Evolutionary conservation across 1,139 yeast genomes (phyloP), one percentile per base, ranked within the genome.

Genomic region (Geotrichum klebahnii): DNA sequence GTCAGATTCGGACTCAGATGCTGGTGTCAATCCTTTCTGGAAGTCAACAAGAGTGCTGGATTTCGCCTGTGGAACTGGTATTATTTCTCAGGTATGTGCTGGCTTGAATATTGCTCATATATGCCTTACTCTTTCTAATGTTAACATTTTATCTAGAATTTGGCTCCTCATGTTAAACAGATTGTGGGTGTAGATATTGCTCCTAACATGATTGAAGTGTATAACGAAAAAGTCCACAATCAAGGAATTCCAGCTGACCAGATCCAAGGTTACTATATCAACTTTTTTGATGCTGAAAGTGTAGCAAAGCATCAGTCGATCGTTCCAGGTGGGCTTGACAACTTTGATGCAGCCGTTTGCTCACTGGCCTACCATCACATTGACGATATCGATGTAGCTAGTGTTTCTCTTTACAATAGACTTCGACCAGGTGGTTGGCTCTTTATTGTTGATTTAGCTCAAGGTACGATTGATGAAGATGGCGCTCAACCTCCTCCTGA

Each of bases 11-110:
- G n/a, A n/a, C n/a, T n/a, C n/a, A 24, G 45, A 46, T 33, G 28
- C 23, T 5, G 36, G 39, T 8, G 28, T 40, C 5, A 36, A 44
- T 20, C 38, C 52, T 12, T 46, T 51, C 12, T 59, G 62, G 61
- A 47, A 55, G 40, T 33, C 49, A 2, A 55, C 66, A n/a, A 50
- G 44, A 16, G 60, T 63, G 12, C 55, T 65, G 4, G 68, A 65
- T 44, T 62, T 65, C 55, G 68, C 64, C 5, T 63, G 68, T 40
- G 68, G 68, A 1, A 58, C 64, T 1, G 67, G 67, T 1, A 47
- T 59, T 22, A 48, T 63, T n/a, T 54, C 61, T 28, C 58, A 57
- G 49, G 47, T 19, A 5, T 9, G 19, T 40, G 29, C 29, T 8
- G n/a, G 5, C 5, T 38, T 39, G 5, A 17, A 8, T 22, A 8